phyloP scores from a whole-genome alignment of 345 rosid genomes.

The Melastoma malabathricum region DNA sequence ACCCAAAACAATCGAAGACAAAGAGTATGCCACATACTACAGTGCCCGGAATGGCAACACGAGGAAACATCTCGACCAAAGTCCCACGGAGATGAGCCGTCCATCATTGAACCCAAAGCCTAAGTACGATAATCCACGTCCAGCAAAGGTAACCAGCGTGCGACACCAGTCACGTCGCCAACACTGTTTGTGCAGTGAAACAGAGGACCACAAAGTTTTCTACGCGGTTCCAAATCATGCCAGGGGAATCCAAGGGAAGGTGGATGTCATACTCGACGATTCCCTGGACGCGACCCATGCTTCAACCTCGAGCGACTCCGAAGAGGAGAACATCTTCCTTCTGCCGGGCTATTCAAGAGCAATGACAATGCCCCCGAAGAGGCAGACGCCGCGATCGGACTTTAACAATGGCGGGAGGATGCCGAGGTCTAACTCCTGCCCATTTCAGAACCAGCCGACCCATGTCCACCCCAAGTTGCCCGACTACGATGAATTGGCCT shows the following conservation, averaged over 20 bases:
- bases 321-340: constrained; percentile 6
- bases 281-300: background rate
- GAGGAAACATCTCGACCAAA: constrained; percentile 11
- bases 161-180: too few relatives aligned
- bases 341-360: constrained; percentile 22
- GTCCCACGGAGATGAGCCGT: constrained; percentile 1
- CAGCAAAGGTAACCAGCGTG: too few relatives aligned
- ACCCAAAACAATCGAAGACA: constrained; percentile 13
- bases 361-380: constrained; percentile 44
- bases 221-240: too few relatives aligned
- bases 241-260: too few relatives aligned
- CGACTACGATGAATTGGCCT: constrained; percentile 60
- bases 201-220: too few relatives aligned
- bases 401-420: constrained; percentile 3
- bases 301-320: background rate
- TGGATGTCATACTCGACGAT: too few relatives aligned
- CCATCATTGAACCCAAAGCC: constrained; percentile 3
- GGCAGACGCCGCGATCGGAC: constrained; percentile 10
- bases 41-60: constrained; percentile 8
- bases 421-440: constrained; percentile 26
- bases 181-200: too few relatives aligned
- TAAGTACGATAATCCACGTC: background rate
- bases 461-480: constrained; percentile 88
- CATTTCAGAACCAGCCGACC: constrained; percentile 17
- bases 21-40: constrained; percentile 22